Evolutionary conservation across 306 rosid species (phyloP).

Genomic region (Chamaecrista fasciculata): DNA sequence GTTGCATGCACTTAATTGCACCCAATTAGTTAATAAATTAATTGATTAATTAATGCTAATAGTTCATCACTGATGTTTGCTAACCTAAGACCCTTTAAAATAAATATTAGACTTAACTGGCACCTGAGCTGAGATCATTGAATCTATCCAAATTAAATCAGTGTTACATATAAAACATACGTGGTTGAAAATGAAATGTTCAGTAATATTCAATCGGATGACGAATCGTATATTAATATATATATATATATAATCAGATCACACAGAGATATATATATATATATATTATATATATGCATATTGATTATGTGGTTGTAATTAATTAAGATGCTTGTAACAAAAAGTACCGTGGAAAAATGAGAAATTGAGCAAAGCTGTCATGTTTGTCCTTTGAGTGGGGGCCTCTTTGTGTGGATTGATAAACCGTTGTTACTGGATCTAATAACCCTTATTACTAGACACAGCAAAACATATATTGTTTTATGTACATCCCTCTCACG

Average conservation of each 20-base stretch:
- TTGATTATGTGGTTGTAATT: conserved; percentile 33
- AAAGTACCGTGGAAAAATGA: conserved; percentile 28
- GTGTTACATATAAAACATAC: conserved; percentile 30
- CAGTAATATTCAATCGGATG: too few species aligned
- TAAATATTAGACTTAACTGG: conserved; percentile 56
- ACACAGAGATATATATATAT: too few species aligned
- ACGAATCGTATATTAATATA: too few species aligned
- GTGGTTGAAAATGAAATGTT: conserved; percentile 42
- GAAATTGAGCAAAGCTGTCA: conserved; percentile 19
- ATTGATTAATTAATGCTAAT: neutral
- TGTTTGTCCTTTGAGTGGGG: conserved; percentile 31
- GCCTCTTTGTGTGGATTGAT: conserved; percentile 20
- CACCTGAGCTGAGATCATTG: conserved; percentile 35
- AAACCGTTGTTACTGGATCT: conserved; percentile 1
- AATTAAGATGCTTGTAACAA: conserved; percentile 32
- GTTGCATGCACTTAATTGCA: neutral
- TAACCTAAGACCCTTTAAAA: conserved; percentile 39
- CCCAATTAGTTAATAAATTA: neutral
- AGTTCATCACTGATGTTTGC: conserved; percentile 28
- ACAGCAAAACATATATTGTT: neutral
- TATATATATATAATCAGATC: too few species aligned
- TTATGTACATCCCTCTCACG: too few species aligned
- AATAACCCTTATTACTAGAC: conserved; percentile 31
- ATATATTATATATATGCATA: too few species aligned
- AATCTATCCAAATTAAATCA: conserved; percentile 34